These are phyloP conservation scores for Sporothrix protearum DNA, from an alignment of 2,329 filamentous ascomycete species.

Conservation along the genomic window DNA sequence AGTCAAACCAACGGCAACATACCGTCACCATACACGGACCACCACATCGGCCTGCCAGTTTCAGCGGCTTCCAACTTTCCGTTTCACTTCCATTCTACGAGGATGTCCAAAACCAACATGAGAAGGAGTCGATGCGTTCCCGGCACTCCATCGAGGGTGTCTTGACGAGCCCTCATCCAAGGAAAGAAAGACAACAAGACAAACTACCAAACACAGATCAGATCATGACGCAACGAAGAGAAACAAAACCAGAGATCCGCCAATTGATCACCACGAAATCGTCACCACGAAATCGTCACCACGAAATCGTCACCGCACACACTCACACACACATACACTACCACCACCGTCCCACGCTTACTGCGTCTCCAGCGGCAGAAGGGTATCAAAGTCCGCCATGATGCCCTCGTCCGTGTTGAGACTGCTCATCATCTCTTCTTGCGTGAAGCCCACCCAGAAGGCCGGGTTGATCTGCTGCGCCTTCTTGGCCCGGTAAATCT, in stretches of 20 bases:
- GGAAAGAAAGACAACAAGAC: not conserved
- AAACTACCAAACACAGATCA: not conserved
- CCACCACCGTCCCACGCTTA: not conserved
- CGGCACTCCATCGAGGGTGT: not conserved
- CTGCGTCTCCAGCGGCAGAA: slow-evolving; percentile 33
- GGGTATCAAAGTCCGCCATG: slow-evolving; percentile 54
- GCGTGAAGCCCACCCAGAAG: slow-evolving; percentile 54
- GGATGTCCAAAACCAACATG: not conserved
- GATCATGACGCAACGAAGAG: not conserved
- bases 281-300: too few relatives aligned
- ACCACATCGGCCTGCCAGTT: not conserved
- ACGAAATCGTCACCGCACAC: not conserved
- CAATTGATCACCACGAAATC: not conserved
- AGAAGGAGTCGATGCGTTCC: not conserved
- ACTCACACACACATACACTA: too few relatives aligned
- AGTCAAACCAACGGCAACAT: not conserved
- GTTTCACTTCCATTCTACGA: not conserved
- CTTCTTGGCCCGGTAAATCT: slow-evolving; percentile 63
- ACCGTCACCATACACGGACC: too few relatives aligned
- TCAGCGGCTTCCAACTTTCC: not conserved
- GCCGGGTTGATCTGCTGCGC: slow-evolving; percentile 50
- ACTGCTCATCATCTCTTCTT: slow-evolving; percentile 53
- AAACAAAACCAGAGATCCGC: not conserved
- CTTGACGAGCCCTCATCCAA: not conserved
- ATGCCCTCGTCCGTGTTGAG: slow-evolving; percentile 57